These are phyloP conservation scores for Microascus cirrosus DNA, from an alignment of 2,329 filamentous ascomycete genomes.

Conservation along the genomic window DNA sequence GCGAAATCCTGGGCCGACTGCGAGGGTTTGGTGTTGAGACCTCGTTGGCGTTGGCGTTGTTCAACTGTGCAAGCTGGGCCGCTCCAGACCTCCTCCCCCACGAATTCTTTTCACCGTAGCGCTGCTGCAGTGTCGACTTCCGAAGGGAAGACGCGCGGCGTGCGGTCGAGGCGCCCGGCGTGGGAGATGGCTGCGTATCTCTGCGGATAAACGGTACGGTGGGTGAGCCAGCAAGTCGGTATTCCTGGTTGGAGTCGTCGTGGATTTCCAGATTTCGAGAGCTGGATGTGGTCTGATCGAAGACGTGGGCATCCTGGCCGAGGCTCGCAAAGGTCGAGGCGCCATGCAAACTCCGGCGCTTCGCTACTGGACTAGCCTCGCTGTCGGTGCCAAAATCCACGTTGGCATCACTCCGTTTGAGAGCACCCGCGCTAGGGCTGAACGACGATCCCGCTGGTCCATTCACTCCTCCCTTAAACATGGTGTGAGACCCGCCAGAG, in stretches of 20 bases:
- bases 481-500: slow-evolving; percentile 35
- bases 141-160: slow-evolving; percentile 68
- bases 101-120: slow-evolving; percentile 57
- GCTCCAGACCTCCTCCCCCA: slow-evolving; percentile 50
- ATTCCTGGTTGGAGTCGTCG: slow-evolving; percentile 31
- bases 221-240: slow-evolving; percentile 34
- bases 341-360: slow-evolving; percentile 78
- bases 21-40: slow-evolving; percentile 41
- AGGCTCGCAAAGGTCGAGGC: slow-evolving; percentile 45
- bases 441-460: slow-evolving; percentile 2
- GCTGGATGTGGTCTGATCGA: slow-evolving; percentile 28
- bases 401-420: slow-evolving; percentile 84
- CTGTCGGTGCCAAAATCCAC: slow-evolving; percentile 77
- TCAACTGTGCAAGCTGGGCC: slow-evolving; percentile 37
- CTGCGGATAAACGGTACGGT: slow-evolving; percentile 16
- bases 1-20: slow-evolving; percentile 61
- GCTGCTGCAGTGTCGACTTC: slow-evolving; percentile 80
- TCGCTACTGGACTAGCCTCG: slow-evolving; percentile 77
- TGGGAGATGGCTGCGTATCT: slow-evolving; percentile 31
- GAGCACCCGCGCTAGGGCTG: slow-evolving; percentile 51
- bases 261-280: slow-evolving; percentile 16
- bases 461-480: background rate
- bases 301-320: slow-evolving; percentile 60
- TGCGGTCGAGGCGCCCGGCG: slow-evolving; percentile 42
- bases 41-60: slow-evolving; percentile 24